Evolutionary conservation across 305 asterid genomes (phyloP), one percentile per base, ranked within the genome.

Genomic region (Plantago coronopus): DNA sequence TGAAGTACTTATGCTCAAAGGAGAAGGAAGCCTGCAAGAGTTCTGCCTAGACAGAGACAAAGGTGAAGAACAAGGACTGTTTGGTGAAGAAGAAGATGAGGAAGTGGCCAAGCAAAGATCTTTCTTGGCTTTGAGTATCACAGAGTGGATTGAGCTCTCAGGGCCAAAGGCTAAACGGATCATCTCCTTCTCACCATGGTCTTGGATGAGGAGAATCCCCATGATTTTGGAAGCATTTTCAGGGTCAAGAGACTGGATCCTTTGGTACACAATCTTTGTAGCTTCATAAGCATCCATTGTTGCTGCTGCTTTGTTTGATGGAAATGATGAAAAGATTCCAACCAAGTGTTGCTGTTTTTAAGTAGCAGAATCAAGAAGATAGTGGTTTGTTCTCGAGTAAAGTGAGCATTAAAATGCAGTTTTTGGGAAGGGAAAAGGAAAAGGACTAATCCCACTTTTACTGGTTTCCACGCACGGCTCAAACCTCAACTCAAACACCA

Each of bases 161-260:
- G 95, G 81, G 21, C 88, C 94, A 47, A 80, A 82, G 68, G 95
- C 94, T 45, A 84, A 69, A n/a, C 95, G 82, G 59, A 87, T 87
- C 93, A 87, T 80, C 65, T 87, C 95, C 19, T 82, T 82, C 79
- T 87, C 95, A 11, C 94, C 95, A 25, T 82, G 88, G 68, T 87
- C 95, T 68, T 87, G 93, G 19, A 87, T 84, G 54, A 87, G 72
- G 9, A 87, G 76, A 29, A 82, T 48, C 5, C 95, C 94, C 95
- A 87, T 84, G 68, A 87, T 80, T 64, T 80, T 84, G 0, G 95
- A 82, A 23, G 88, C 90, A 53, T 80, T 78, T 62, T 84, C 88
- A 45, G 94, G 94, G 69, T 87, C 86, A 54, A 80, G 56, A 55
- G 46, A 64, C 62, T 84, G 93, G 77, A 84, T 87, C 76, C 83